phyloP scores from a whole-genome alignment of 2,329 filamentous ascomycete genomes.

The Teratosphaeria pseudoeucalypti region DNA sequence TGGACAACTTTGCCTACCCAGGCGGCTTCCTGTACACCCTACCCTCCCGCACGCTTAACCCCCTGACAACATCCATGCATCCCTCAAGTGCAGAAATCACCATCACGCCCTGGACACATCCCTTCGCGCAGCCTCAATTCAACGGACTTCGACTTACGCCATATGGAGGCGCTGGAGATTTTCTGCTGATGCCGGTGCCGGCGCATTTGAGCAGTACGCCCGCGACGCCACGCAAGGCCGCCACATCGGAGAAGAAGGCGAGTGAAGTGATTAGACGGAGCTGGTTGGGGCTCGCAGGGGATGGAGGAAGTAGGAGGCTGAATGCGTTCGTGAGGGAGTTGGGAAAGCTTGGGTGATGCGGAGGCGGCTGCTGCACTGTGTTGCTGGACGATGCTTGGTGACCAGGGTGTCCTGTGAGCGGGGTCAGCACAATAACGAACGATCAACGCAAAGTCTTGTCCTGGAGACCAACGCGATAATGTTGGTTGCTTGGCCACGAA shows the following conservation, averaged over 20 bases:
- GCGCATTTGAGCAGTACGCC: background rate
- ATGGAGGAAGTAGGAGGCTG: constrained; percentile 2
- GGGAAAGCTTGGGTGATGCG: background rate
- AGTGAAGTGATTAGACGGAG: background rate
- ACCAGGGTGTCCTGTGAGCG: too few relatives aligned
- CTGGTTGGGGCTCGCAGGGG: constrained; percentile 1
- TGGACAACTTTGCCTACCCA: constrained; percentile 8
- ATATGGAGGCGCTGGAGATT: background rate
- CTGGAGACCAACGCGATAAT: too few relatives aligned
- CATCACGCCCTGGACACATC: constrained; percentile 4
- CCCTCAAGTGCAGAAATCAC: constrained; percentile 5
- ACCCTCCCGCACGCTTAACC: background rate
- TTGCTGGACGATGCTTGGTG: too few relatives aligned
- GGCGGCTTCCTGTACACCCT: constrained; percentile 14
- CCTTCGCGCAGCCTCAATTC: constrained; percentile 8
- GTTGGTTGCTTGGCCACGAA: too few relatives aligned
- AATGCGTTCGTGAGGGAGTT: background rate
- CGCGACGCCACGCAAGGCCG: background rate
- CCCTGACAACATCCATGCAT: constrained; percentile 5
- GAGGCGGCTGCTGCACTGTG: too few relatives aligned
- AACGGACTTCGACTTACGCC: constrained; percentile 7
- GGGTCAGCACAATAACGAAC: too few relatives aligned
- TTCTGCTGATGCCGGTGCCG: background rate
- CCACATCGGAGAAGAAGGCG: background rate
- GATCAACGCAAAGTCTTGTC: too few relatives aligned